phyloP scores from a whole-genome alignment of 768 basidiomycete genomes.

The Rubroboletus satanas region DNA sequence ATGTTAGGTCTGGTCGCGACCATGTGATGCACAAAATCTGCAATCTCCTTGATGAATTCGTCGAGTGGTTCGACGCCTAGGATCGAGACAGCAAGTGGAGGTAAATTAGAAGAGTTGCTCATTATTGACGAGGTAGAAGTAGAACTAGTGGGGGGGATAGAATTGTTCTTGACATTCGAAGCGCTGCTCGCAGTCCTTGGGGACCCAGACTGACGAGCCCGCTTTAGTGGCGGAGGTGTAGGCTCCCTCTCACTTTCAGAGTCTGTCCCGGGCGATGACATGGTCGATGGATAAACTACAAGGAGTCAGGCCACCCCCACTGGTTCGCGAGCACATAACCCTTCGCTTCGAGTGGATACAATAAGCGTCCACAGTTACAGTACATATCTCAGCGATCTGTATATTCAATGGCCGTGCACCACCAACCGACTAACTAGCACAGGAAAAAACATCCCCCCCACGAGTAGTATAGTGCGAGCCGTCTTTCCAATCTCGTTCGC shows the following conservation, averaged over 20 bases:
- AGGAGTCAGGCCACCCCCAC: neutral
- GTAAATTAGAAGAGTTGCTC: slow-evolving; percentile 36
- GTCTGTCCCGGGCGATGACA: slow-evolving; percentile 28
- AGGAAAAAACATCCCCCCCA: slow-evolving; percentile 71
- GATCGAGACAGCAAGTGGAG: slow-evolving; percentile 73
- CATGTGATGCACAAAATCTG: slow-evolving; percentile 81
- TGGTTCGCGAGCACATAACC: neutral
- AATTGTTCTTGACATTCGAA: slow-evolving; percentile 20
- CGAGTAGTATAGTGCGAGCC: slow-evolving; percentile 49
- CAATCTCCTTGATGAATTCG: slow-evolving; percentile 89
- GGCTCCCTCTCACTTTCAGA: slow-evolving; percentile 27
- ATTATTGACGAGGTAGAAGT: slow-evolving; percentile 18
- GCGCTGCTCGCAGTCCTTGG: slow-evolving; percentile 23
- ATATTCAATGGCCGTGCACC: slow-evolving; percentile 51
- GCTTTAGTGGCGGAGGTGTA: slow-evolving; percentile 36
- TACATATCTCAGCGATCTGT: neutral
- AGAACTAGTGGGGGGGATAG: slow-evolving; percentile 9
- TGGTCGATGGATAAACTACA: slow-evolving; percentile 14
- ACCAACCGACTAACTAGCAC: slow-evolving; percentile 55
- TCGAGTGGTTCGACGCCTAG: slow-evolving; percentile 88
- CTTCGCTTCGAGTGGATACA: slow-evolving; percentile 2
- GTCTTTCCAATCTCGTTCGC: slow-evolving; percentile 43
- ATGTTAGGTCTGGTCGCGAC: slow-evolving; percentile 54
- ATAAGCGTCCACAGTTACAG: neutral
- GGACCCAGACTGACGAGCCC: slow-evolving; percentile 34